These are phyloP conservation scores for Colletotrichum sp. DNA, from an alignment of 2,329 filamentous ascomycete genomes.

Conservation along the genomic window DNA sequence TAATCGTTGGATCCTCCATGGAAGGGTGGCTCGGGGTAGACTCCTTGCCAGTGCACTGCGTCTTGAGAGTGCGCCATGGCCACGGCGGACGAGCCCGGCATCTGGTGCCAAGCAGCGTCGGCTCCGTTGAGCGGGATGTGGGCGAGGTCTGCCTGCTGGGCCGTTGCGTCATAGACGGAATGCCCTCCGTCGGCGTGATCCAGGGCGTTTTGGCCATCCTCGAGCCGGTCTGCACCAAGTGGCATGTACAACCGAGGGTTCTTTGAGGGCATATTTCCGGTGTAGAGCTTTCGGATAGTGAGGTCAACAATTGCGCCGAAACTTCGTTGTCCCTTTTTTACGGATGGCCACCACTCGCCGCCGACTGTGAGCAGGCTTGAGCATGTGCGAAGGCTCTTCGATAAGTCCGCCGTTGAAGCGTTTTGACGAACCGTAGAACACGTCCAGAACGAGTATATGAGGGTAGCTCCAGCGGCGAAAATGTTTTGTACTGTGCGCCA, in stretches of 20 bases:
- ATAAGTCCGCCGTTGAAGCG: conserved; percentile 18
- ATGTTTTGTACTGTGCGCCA: conserved; percentile 43
- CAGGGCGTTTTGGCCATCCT: not conserved
- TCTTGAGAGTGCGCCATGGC: not conserved
- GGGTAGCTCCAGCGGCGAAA: conserved; percentile 39
- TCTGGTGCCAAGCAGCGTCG: conserved; percentile 2
- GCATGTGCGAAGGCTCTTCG: conserved; percentile 31
- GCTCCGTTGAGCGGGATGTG: not conserved
- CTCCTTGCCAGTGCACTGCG: not conserved
- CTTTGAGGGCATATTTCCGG: conserved; percentile 10
- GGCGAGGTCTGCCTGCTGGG: not conserved
- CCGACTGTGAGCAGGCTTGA: conserved; percentile 42
- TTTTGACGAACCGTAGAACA: conserved; percentile 29
- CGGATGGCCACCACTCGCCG: conserved; percentile 44
- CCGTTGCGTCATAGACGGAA: not conserved
- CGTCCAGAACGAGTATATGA: conserved; percentile 43
- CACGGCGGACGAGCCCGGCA: not conserved
- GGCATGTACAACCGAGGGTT: not conserved
- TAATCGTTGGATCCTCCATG: not conserved
- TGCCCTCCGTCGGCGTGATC: not conserved
- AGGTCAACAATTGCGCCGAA: conserved; percentile 33
- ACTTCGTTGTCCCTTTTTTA: conserved; percentile 33
- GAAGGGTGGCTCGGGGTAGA: not conserved
- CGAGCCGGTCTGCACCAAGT: not conserved
- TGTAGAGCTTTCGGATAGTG: conserved; percentile 25